Percentiles rank a stretch among this genome's conserved stretches.
These are phyloP conservation scores for Yarrowia hollandica DNA, from an alignment of 805 yeast genomes.

Conservation along the genomic window DNA sequence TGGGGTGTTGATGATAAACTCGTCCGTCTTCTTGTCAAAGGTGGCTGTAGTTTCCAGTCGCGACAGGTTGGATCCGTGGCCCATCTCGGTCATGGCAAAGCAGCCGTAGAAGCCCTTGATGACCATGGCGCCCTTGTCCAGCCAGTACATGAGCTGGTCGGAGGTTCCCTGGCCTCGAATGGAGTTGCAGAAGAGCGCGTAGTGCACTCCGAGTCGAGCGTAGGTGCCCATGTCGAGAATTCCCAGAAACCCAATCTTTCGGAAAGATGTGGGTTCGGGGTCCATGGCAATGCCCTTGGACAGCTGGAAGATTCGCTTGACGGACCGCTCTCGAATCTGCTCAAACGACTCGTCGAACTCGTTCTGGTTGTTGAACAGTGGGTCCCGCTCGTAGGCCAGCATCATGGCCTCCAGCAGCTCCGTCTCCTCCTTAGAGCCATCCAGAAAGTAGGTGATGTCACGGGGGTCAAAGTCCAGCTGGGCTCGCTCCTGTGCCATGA, in stretches of 20 bases:
- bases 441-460: constrained; percentile 47
- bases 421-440: constrained; percentile 47
- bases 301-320: constrained; percentile 40
- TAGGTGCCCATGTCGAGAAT: constrained; percentile 69
- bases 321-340: constrained; percentile 43
- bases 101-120: constrained; percentile 63
- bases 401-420: constrained; percentile 44
- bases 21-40: constrained; percentile 62
- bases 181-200: constrained; percentile 79
- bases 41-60: constrained; percentile 89
- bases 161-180: constrained; percentile 84
- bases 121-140: constrained; percentile 52
- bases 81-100: constrained; percentile 90
- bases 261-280: constrained; percentile 37
- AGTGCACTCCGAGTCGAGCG: constrained; percentile 84
- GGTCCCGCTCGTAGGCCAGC: constrained; percentile 56
- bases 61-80: constrained; percentile 93
- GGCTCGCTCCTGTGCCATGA: constrained; percentile 46
- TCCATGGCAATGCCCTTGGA: constrained; percentile 34
- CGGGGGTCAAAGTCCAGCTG: constrained; percentile 43
- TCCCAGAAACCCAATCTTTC: constrained; percentile 37
- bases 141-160: constrained; percentile 83
- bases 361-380: constrained; percentile 48
- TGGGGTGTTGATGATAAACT: constrained; percentile 79
- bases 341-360: constrained; percentile 51